These are phyloP conservation scores for Marasmius tenuissimus DNA, from an alignment of 1,284 basidiomycete genomes.

Conservation along the genomic window DNA sequence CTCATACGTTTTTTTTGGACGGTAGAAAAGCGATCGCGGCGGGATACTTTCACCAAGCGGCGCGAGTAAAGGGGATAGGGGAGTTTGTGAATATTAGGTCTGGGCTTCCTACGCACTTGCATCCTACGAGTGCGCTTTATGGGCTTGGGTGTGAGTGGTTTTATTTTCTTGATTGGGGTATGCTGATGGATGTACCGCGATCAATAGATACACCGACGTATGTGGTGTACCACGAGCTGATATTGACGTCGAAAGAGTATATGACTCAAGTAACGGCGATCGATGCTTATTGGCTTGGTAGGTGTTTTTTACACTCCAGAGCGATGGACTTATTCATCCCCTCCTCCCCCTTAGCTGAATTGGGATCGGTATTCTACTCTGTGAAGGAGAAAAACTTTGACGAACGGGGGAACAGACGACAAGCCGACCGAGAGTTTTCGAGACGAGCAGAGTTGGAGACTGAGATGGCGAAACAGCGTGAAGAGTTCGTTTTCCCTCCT, in stretches of 20 bases:
- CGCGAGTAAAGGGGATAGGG: slow-evolving; percentile 96
- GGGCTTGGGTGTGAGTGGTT: slow-evolving; percentile 84
- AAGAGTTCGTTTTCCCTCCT: slow-evolving; percentile 60
- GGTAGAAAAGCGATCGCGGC: slow-evolving; percentile 93
- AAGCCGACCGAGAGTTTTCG: slow-evolving; percentile 86
- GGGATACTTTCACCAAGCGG: slow-evolving; percentile 99
- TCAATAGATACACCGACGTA: slow-evolving; percentile 88
- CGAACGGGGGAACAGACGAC: slow-evolving; percentile 69
- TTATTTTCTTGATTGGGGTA: slow-evolving; percentile 8
- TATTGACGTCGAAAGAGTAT: slow-evolving; percentile 93
- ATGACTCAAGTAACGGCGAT: slow-evolving; percentile 97
- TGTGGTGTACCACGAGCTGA: slow-evolving; percentile 95
- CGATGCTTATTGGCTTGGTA: slow-evolving; percentile 93
- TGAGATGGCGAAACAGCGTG: slow-evolving; percentile 85
- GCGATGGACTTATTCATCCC: neutral
- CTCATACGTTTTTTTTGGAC: slow-evolving; percentile 9
- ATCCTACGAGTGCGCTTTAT: slow-evolving; percentile 96
- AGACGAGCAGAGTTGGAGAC: slow-evolving; percentile 87
- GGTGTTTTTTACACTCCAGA: slow-evolving; percentile 8
- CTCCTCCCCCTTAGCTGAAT: slow-evolving; percentile 67
- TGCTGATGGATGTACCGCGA: slow-evolving; percentile 20
- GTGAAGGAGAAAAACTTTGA: slow-evolving; percentile 96
- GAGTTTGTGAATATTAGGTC: slow-evolving; percentile 98
- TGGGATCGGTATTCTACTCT: slow-evolving; percentile 93
- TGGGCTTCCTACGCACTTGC: slow-evolving; percentile 90